Conservation (phyloP, 139 green algal species). For the Pleodorina starrii region DNA sequence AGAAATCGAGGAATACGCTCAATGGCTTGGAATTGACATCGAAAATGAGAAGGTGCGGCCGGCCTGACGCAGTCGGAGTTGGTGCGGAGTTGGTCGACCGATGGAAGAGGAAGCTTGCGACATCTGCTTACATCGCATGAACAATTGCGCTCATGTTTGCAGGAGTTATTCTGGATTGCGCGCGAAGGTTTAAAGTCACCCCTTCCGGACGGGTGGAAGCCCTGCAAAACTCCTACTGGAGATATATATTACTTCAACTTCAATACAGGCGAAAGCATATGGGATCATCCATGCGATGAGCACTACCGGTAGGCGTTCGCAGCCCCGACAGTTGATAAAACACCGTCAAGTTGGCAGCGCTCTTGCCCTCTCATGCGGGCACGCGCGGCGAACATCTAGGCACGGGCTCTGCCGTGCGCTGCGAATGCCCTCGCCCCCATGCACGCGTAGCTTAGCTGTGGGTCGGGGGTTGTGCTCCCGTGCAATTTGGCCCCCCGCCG, state of each 20-base stretch:
- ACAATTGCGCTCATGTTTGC: neutral
- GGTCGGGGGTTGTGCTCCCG: too few relatives aligned
- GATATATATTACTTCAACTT: slow-evolving; percentile 95
- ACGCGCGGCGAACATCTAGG: too few relatives aligned
- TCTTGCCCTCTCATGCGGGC: too few relatives aligned
- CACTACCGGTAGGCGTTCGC: slow-evolving; percentile 70
- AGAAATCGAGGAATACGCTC: slow-evolving; percentile 88
- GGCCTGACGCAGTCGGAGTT: neutral
- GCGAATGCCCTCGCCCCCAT: too few relatives aligned
- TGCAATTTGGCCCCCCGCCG: too few relatives aligned
- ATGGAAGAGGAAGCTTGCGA: neutral
- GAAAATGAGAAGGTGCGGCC: slow-evolving; percentile 70
- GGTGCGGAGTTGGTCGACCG: neutral
- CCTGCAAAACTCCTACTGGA: slow-evolving; percentile 77
- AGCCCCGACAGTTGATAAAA: too few relatives aligned
- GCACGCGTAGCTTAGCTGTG: too few relatives aligned
- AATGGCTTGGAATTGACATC: slow-evolving; percentile 88
- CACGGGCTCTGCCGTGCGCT: too few relatives aligned
- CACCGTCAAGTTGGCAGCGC: too few relatives aligned
- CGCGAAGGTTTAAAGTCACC: slow-evolving; percentile 82
- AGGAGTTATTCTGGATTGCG: slow-evolving; percentile 88
- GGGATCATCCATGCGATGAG: slow-evolving; percentile 90
- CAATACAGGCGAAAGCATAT: slow-evolving; percentile 80
- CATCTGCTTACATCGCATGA: neutral
- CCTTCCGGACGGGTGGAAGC: slow-evolving; percentile 87